Conservation (phyloP, 371 early-diverging fungal species). For the Apophysomyces variabilis region DNA sequence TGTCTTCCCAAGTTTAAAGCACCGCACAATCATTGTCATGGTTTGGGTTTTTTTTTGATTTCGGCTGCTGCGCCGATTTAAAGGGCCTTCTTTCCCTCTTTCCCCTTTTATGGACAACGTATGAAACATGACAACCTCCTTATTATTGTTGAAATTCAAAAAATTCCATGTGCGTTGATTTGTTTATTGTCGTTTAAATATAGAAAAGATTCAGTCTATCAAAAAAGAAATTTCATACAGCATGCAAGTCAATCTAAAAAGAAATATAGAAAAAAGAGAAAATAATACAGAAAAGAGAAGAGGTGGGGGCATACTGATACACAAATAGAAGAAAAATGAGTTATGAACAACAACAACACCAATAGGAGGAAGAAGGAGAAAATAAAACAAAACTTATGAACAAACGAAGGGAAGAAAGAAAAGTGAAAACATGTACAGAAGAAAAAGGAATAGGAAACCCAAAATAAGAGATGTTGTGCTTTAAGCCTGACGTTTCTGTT, state of each 20-base stretch:
- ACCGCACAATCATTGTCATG: too few species aligned
- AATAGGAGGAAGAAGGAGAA: too few species aligned
- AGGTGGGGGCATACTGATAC: neutral
- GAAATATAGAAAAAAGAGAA: neutral
- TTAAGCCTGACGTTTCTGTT: slow-evolving; percentile 8
- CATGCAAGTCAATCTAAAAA: neutral
- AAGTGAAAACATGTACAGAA: slow-evolving; percentile 14
- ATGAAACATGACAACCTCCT: neutral
- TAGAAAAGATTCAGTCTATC: too few species aligned
- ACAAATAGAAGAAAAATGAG: neutral
- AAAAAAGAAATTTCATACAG: too few species aligned
- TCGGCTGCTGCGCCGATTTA: slow-evolving; percentile 1
- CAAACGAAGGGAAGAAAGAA: slow-evolving; percentile 9
- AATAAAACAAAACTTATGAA: neutral
- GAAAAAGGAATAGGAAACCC: neutral
- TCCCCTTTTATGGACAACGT: neutral
- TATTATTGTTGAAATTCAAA: too few species aligned
- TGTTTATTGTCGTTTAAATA: too few species aligned
- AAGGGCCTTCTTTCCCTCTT: neutral
- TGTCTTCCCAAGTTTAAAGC: too few species aligned
- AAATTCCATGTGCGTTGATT: too few species aligned
- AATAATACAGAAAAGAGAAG: neutral
- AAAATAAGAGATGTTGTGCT: neutral
- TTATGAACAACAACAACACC: neutral
- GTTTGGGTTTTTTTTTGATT: neutral